A percentile compares a stretch with the other conserved stretches of the same genome.
These are phyloP conservation scores for Lactarius psammicola DNA, from an alignment of 768 basidiomycete genomes.

Conservation along the genomic window DNA sequence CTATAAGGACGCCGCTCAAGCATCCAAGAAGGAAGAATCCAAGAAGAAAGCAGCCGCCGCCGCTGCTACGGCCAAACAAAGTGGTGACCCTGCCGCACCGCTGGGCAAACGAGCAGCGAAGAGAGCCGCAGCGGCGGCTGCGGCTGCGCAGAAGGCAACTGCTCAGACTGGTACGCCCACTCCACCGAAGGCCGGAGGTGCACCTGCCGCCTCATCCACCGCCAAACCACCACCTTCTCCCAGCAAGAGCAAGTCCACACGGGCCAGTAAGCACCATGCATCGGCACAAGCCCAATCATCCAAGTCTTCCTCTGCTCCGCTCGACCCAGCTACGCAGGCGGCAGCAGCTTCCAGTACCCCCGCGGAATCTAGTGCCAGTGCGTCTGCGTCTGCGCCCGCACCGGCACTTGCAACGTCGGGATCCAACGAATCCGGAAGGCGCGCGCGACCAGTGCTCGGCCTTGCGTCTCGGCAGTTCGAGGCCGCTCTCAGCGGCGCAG, in stretches of 20 bases:
- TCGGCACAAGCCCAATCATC: slow-evolving; percentile 9
- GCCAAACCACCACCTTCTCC: slow-evolving; percentile 13
- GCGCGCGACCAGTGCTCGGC: slow-evolving; percentile 55
- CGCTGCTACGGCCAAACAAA: slow-evolving; percentile 26
- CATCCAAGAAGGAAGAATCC: slow-evolving; percentile 41
- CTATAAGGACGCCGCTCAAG: slow-evolving; percentile 52
- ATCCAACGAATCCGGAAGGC: slow-evolving; percentile 39
- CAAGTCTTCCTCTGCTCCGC: slow-evolving; percentile 1
- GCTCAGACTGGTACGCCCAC: slow-evolving; percentile 11
- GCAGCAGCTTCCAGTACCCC: slow-evolving; percentile 14
- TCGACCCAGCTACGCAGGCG: background rate
- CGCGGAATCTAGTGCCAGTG: background rate
- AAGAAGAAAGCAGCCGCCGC: slow-evolving; percentile 37
- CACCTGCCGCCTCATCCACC: background rate
- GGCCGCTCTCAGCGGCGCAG: slow-evolving; percentile 65
- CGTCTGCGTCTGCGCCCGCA: slow-evolving; percentile 18
- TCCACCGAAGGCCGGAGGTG: slow-evolving; percentile 13
- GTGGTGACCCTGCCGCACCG: slow-evolving; percentile 30
- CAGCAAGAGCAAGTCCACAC: slow-evolving; percentile 17
- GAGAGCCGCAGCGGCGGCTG: slow-evolving; percentile 31
- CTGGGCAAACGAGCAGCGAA: slow-evolving; percentile 41
- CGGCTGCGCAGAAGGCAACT: slow-evolving; percentile 18
- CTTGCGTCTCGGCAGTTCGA: slow-evolving; percentile 68
- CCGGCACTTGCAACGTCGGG: slow-evolving; percentile 27
- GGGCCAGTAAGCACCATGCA: slow-evolving; percentile 17